Percentiles rank a stretch among this genome's conserved stretches.
phyloP scores from a whole-genome alignment of 2,329 filamentous ascomycete species.

The Penicillium sumatraense region DNA sequence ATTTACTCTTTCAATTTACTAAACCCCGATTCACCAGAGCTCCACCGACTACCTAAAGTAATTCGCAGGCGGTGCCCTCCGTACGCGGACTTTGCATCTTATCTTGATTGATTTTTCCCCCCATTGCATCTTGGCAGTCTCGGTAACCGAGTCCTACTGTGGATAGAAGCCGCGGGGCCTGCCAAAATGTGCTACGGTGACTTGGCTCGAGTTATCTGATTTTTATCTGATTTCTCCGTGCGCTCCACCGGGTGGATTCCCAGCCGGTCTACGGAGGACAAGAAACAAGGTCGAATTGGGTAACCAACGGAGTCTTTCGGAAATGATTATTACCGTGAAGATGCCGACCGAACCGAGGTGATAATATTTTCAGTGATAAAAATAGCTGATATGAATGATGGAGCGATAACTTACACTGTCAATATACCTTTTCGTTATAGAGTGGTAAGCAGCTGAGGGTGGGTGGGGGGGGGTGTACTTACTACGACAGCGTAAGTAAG shows the following conservation, averaged over 20 bases:
- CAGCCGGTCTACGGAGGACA: conserved; percentile 5
- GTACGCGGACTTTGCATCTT: conserved; percentile 14
- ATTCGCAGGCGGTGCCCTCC: not conserved
- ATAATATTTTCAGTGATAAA: no score
- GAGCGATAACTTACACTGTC: no score
- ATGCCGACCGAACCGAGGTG: not conserved
- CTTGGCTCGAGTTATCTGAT: conserved; percentile 27
- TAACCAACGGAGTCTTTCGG: not conserved
- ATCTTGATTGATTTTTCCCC: conserved; percentile 9
- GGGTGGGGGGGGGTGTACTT: not conserved
- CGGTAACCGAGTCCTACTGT: conserved; percentile 24
- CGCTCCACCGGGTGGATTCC: conserved; percentile 27
- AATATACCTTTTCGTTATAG: not conserved
- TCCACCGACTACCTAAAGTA: not conserved
- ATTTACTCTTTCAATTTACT: not conserved
- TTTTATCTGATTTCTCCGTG: conserved; percentile 29
- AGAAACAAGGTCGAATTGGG: conserved; percentile 7
- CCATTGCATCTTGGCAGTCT: conserved; percentile 19
- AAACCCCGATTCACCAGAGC: no score
- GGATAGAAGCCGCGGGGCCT: conserved; percentile 21
- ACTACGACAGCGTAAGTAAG: no score
- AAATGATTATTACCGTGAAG: not conserved
- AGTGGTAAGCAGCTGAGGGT: not conserved
- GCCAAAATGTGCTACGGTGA: conserved; percentile 16
- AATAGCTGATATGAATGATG: not conserved